A percentile compares a stretch with the other conserved stretches of the same genome.
Conservation (phyloP, 1,284 basidiomycete genomes). For the Trichosporon coremiiforme region DNA sequence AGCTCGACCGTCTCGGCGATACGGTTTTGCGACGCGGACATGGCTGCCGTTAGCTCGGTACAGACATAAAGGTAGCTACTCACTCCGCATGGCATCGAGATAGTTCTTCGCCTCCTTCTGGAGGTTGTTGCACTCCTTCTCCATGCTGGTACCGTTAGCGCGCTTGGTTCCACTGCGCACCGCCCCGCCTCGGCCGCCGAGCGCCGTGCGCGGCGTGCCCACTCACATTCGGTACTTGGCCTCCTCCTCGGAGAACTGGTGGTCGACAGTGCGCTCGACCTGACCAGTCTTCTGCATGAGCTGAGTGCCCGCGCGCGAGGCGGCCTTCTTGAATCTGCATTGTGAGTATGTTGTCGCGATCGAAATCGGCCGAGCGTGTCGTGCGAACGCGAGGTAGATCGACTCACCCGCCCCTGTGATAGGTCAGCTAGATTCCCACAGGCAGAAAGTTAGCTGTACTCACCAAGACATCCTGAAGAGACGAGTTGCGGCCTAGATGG, state of each 20-base stretch:
- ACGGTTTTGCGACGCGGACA: conserved; percentile 89
- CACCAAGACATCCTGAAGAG: conserved; percentile 27
- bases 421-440: neutral
- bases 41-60: conserved; percentile 61
- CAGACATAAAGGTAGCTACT: conserved; percentile 34
- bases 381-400: neutral
- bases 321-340: conserved; percentile 85
- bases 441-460: neutral
- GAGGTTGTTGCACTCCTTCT: conserved; percentile 86
- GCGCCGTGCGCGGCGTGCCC: neutral
- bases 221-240: conserved; percentile 84
- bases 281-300: conserved; percentile 96
- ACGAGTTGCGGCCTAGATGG: conserved; percentile 1
- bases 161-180: neutral
- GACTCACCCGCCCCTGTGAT: conserved; percentile 27
- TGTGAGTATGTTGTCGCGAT: conserved; percentile 12
- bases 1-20: conserved; percentile 91
- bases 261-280: conserved; percentile 91
- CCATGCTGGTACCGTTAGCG: conserved; percentile 64
- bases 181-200: neutral
- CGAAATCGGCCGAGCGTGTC: neutral
- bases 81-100: conserved; percentile 89
- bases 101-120: conserved; percentile 97
- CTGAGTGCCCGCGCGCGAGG: conserved; percentile 89
- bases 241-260: conserved; percentile 91